Percentiles rank a stretch among this genome's conserved stretches.
phyloP scores from a whole-genome alignment of 208 protist genomes.

The Leishmania major region DNA sequence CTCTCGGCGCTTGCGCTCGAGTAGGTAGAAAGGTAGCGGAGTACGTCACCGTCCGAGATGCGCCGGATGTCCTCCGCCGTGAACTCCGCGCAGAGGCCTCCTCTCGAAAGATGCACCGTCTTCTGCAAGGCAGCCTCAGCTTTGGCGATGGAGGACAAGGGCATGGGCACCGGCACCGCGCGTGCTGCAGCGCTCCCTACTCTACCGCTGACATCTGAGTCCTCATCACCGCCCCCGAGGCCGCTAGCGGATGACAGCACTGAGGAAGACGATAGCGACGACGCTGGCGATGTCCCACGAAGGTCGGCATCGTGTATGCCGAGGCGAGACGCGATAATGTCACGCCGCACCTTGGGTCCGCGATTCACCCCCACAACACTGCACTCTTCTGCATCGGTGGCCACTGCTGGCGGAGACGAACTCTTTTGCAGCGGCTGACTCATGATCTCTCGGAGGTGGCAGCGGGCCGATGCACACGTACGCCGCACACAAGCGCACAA shows the following conservation, averaged over 20 bases:
- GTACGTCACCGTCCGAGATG: slow-evolving; percentile 60
- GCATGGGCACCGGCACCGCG: slow-evolving; percentile 18
- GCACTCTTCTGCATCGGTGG: not conserved
- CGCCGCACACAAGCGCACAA: not conserved
- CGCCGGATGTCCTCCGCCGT: slow-evolving; percentile 58
- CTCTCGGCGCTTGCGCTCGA: not conserved
- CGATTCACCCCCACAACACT: slow-evolving; percentile 12
- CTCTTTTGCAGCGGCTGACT: not conserved
- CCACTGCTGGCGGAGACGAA: not conserved
- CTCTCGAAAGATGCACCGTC: slow-evolving; percentile 47
- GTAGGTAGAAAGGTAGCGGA: slow-evolving; percentile 35
- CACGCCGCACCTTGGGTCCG: slow-evolving; percentile 32
- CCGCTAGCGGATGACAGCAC: slow-evolving; percentile 1
- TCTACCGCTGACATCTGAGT: not conserved
- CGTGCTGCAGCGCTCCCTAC: not conserved
- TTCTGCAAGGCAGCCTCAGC: slow-evolving; percentile 57
- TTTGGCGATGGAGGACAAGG: slow-evolving; percentile 47
- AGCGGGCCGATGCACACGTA: not conserved
- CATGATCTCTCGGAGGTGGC: not conserved
- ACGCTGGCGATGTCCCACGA: slow-evolving; percentile 10
- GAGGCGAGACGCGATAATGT: slow-evolving; percentile 50
- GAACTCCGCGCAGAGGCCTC: slow-evolving; percentile 50
- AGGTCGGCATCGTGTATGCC: slow-evolving; percentile 27
- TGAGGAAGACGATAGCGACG: not conserved
- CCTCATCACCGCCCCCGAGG: not conserved